A percentile compares a stretch with the other conserved stretches of the same genome.
These are phyloP conservation scores for Chlamydomonas eustigma DNA, from an alignment of 139 green algal genomes.

Conservation along the genomic window DNA sequence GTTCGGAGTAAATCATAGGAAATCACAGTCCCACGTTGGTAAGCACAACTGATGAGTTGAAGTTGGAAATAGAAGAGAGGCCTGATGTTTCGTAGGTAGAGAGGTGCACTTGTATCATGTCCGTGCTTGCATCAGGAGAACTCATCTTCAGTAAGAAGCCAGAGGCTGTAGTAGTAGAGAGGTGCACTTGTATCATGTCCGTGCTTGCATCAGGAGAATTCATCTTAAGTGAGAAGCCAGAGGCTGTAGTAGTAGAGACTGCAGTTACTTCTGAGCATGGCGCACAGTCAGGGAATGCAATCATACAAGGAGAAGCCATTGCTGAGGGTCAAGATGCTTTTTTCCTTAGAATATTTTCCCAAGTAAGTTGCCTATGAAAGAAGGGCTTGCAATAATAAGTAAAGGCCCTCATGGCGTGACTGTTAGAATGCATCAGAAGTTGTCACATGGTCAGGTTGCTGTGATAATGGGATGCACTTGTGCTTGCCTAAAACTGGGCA, in stretches of 20 bases:
- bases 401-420: too few relatives aligned
- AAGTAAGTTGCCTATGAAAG: too few relatives aligned
- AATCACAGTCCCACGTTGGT: conserved; percentile 43
- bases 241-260: conserved; percentile 65
- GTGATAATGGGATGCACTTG: too few relatives aligned
- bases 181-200: too few relatives aligned
- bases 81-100: too few relatives aligned
- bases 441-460: too few relatives aligned
- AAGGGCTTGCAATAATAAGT: too few relatives aligned
- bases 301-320: conserved; percentile 13
- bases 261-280: conserved; percentile 58
- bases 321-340: neutral
- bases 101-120: too few relatives aligned
- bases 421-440: too few relatives aligned
- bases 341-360: neutral
- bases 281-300: conserved; percentile 30
- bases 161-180: too few relatives aligned
- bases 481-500: neutral
- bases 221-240: conserved; percentile 39
- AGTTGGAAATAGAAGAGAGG: too few relatives aligned
- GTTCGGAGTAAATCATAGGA: conserved; percentile 42
- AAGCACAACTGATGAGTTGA: neutral
- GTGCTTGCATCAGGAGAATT: conserved; percentile 33
- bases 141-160: conserved; percentile 47
- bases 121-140: conserved; percentile 26